These are phyloP conservation scores for Cercospora berteroae DNA, from an alignment of 2,329 filamentous ascomycete genomes.

Conservation along the genomic window DNA sequence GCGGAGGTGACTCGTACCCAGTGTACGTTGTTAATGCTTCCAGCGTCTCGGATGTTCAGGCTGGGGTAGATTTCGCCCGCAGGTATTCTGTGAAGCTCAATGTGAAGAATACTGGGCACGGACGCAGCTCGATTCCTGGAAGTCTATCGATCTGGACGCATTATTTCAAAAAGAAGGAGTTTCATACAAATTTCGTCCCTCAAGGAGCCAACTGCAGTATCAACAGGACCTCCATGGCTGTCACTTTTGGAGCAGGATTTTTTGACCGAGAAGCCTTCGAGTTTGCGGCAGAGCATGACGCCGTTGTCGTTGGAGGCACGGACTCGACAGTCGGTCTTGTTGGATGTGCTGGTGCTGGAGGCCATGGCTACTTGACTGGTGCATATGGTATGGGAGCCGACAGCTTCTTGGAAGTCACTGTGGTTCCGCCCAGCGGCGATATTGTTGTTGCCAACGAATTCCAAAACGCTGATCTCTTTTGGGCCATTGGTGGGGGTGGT, in stretches of 20 bases:
- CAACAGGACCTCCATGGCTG: not conserved
- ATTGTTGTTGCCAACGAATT: constrained; percentile 49
- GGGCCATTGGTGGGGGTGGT: constrained; percentile 14
- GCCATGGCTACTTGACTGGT: constrained; percentile 20
- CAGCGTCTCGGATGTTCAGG: not conserved
- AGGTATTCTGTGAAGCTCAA: not conserved
- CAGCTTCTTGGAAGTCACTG: constrained; percentile 35
- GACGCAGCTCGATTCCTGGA: not conserved
- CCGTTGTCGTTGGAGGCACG: constrained; percentile 23
- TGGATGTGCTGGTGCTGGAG: constrained; percentile 29
- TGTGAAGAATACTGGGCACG: not conserved
- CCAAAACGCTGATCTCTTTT: constrained; percentile 36
- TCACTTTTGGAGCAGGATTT: constrained; percentile 20
- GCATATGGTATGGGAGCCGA: constrained; percentile 26
- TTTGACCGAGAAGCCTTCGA: constrained; percentile 20
- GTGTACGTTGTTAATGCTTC: not conserved
- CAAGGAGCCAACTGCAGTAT: not conserved
- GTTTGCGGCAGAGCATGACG: constrained; percentile 8
- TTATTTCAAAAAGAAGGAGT: not conserved
- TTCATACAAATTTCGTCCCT: not conserved
- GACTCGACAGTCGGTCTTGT: constrained; percentile 27
- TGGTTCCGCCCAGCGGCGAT: constrained; percentile 53
- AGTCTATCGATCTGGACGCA: not conserved
- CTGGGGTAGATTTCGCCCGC: not conserved
- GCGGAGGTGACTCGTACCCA: not conserved